phyloP scores from a whole-genome alignment of 2,329 filamentous ascomycete species.

The Coniochaeta sp. region DNA sequence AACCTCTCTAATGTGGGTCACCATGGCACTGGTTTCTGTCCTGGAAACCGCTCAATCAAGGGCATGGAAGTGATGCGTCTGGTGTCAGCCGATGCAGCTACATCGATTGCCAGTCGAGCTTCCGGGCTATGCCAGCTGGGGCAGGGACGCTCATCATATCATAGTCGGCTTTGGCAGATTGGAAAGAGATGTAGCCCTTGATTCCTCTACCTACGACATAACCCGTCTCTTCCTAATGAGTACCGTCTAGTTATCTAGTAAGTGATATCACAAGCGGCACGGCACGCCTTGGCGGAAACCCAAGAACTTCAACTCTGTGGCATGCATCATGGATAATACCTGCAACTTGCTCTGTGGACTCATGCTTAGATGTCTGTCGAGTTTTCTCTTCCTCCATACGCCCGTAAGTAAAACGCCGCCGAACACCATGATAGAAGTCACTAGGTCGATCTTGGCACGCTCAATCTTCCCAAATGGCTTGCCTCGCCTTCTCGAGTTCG shows the following conservation, averaged over 20 bases:
- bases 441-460: background rate
- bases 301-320: background rate
- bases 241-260: background rate
- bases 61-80: background rate
- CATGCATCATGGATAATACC: too few species aligned
- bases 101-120: too few species aligned
- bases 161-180: background rate
- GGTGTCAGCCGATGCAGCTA: background rate
- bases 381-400: background rate
- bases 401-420: background rate
- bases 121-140: too few species aligned
- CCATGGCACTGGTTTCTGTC: background rate
- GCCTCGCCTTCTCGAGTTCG: conserved; percentile 68
- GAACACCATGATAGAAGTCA: background rate
- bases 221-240: background rate
- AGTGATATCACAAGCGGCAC: background rate
- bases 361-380: too few species aligned
- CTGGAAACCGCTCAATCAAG: background rate
- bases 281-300: background rate
- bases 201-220: background rate
- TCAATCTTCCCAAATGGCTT: conserved; percentile 78
- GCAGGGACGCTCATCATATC: too few species aligned
- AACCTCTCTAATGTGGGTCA: background rate
- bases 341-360: too few species aligned
- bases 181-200: background rate